phyloP scores from a whole-genome alignment of 2,329 filamentous ascomycete species.

The Aspergillus felis region DNA sequence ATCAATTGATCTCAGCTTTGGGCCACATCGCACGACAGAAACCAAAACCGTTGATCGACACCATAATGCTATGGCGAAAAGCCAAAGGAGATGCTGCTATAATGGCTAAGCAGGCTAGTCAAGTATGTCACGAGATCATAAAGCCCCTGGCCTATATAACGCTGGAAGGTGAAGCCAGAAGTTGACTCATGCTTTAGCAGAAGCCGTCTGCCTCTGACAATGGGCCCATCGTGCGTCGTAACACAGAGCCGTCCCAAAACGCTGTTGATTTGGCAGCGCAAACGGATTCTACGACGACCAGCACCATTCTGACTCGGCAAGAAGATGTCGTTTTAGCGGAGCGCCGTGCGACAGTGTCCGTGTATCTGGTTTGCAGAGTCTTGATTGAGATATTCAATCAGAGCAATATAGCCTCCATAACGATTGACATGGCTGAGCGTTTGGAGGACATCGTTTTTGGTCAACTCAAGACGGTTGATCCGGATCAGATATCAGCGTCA shows the following conservation, averaged over 20 bases:
- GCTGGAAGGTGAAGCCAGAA: background rate
- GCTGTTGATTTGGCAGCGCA: constrained; percentile 29
- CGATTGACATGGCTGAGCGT: constrained; percentile 86
- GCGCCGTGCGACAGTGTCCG: constrained; percentile 86
- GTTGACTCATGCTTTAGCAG: background rate
- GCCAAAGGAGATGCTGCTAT: constrained; percentile 87
- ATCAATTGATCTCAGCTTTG: constrained; percentile 87
- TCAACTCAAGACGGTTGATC: constrained; percentile 86
- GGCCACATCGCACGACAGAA: constrained; percentile 93
- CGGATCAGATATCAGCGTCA: constrained; percentile 66
- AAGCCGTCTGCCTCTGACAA: constrained; percentile 26
- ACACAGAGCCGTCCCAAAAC: constrained; percentile 66
- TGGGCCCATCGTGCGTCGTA: constrained; percentile 58
- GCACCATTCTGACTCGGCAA: constrained; percentile 50
- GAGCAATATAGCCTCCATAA: constrained; percentile 77
- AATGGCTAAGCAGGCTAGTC: constrained; percentile 51
- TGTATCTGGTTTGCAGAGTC: constrained; percentile 91
- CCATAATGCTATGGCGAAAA: constrained; percentile 97
- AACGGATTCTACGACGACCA: constrained; percentile 21
- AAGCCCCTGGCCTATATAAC: too few relatives aligned
- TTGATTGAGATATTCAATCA: constrained; percentile 91
- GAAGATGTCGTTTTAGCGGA: constrained; percentile 77
- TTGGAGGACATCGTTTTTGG: constrained; percentile 93
- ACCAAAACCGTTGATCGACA: constrained; percentile 92
- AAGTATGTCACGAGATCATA: constrained; percentile 20